Evolutionary conservation across 139 green algal species (phyloP), one percentile per base, ranked within the genome.

Genomic region (Chloropicon primus): DNA sequence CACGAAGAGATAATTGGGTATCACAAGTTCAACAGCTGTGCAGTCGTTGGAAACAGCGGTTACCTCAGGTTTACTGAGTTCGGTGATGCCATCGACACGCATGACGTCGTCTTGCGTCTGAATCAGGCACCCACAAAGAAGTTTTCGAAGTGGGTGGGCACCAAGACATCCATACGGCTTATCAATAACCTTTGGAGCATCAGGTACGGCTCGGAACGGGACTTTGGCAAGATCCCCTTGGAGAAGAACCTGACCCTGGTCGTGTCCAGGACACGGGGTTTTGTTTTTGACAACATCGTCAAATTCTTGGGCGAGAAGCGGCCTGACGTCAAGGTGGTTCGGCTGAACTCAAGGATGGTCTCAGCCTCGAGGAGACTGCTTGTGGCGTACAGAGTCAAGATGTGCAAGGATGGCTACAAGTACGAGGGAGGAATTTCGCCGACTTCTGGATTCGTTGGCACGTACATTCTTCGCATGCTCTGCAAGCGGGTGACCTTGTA

Each of bases 151-250:
- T 53, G 54, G 2, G 73, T 79, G 74, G 78, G 78, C 0, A 25
- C 29, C 2, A 79, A 75, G 73, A 79, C 78, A 2, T 78, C n/a
- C 24, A 76, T 82, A 26, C 78, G 78, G 5, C 25, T 82, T 24
- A 26, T 82, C 27, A 82, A 82, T 26, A 41, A 73, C 21, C 17
- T 83, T 22, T 83, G 79, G 79, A 71, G 41, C 25, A 22, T 28
- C n/a, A 26, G 29, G 10, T 75, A 80, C 53, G 54, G 53, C 41
- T 41, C n/a, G 2, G 26, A 62, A 5, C 5, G 17, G 41, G 5
- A 62, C 41, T 62, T 62, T 62, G 41, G 41, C 10, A 62, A 74
- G 24, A 21, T 81, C 1, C 77, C 77, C 2, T n/a, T 81, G 77
- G 77, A 81, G 72, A 77, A 25, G 26, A 72, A 72, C 24, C 23